A percentile compares a stretch with the other conserved stretches of the same genome.
phyloP scores from a whole-genome alignment of 2,329 filamentous ascomycete species.

The Paraconiothyrium brasiliense region DNA sequence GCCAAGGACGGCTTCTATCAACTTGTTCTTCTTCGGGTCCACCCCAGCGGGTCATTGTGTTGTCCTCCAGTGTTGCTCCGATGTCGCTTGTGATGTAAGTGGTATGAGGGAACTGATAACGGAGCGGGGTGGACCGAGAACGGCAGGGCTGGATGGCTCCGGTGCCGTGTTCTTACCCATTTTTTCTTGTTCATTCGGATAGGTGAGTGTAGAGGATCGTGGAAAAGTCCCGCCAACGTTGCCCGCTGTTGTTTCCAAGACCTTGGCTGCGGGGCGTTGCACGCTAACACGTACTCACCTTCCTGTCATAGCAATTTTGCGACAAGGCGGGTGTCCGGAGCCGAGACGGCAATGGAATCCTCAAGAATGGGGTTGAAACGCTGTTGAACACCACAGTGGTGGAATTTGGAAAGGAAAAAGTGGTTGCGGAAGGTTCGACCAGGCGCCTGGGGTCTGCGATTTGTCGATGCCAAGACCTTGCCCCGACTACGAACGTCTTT shows the following conservation, averaged over 20 bases:
- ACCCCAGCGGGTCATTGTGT: neutral
- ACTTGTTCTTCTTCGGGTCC: neutral
- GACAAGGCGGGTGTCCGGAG: neutral
- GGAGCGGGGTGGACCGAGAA: neutral
- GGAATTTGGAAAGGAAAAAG: too few species aligned
- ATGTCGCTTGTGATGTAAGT: neutral
- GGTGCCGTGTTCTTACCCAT: neutral
- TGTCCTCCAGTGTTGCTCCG: neutral
- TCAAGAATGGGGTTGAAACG: neutral
- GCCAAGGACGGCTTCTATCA: slow-evolving; percentile 1
- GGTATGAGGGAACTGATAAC: neutral
- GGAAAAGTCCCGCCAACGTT: neutral
- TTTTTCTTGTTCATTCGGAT: neutral
- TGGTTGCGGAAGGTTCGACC: too few species aligned
- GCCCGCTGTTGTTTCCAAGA: slow-evolving; percentile 1
- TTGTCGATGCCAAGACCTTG: too few species aligned
- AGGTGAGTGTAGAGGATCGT: neutral
- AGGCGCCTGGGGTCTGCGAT: too few species aligned
- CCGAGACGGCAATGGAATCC: neutral
- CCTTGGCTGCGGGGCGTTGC: slow-evolving; percentile 10
- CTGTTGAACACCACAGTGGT: neutral
- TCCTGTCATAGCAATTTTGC: slow-evolving; percentile 3
- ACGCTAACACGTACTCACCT: slow-evolving; percentile 5
- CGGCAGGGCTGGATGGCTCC: neutral
- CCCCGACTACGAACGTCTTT: too few species aligned